phyloP scores from a whole-genome alignment of 495 filamentous ascomycete species.

The Talaromyces proteolyticus region DNA sequence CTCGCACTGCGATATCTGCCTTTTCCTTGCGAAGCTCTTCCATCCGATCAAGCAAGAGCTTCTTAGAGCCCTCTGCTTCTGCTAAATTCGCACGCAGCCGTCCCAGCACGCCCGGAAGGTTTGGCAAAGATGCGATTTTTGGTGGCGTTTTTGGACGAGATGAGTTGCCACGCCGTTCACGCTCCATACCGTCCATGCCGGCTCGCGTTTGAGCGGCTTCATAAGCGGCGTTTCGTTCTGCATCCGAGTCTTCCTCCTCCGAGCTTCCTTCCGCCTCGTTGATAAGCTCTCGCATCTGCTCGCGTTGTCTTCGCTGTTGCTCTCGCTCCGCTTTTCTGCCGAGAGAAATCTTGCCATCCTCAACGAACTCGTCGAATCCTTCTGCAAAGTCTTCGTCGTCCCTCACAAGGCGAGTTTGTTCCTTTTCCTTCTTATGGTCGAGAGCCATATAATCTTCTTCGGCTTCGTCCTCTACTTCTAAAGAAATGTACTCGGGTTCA shows the following conservation, averaged over 20 bases:
- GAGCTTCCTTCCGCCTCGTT: constrained; percentile 64
- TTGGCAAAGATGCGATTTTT: constrained; percentile 52
- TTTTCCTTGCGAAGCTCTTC: constrained; percentile 61
- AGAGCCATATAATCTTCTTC: constrained; percentile 41
- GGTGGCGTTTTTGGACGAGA: constrained; percentile 47
- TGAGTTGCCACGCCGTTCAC: constrained; percentile 24
- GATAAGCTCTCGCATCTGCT: constrained; percentile 81
- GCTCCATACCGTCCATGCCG: constrained; percentile 63
- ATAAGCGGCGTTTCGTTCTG: constrained; percentile 76
- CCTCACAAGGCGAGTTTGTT: constrained; percentile 67
- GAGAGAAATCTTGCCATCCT: constrained; percentile 74
- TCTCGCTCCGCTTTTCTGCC: constrained; percentile 78
- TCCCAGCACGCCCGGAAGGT: constrained; percentile 42
- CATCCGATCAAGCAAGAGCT: constrained; percentile 48
- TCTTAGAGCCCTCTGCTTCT: constrained; percentile 49
- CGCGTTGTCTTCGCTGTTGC: constrained; percentile 56
- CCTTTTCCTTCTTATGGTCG: constrained; percentile 37
- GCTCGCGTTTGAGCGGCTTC: constrained; percentile 82
- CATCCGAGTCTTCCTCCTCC: constrained; percentile 70
- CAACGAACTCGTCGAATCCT: constrained; percentile 88
- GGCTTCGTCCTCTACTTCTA: constrained; percentile 53
- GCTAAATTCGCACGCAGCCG: constrained; percentile 45
- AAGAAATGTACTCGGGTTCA: constrained; percentile 73
- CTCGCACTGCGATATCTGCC: constrained; percentile 61
- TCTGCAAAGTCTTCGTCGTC: constrained; percentile 95